Evolutionary conservation across 352 stramenopile genomes (phyloP).

Genomic region (Pythium phragmitis): DNA sequence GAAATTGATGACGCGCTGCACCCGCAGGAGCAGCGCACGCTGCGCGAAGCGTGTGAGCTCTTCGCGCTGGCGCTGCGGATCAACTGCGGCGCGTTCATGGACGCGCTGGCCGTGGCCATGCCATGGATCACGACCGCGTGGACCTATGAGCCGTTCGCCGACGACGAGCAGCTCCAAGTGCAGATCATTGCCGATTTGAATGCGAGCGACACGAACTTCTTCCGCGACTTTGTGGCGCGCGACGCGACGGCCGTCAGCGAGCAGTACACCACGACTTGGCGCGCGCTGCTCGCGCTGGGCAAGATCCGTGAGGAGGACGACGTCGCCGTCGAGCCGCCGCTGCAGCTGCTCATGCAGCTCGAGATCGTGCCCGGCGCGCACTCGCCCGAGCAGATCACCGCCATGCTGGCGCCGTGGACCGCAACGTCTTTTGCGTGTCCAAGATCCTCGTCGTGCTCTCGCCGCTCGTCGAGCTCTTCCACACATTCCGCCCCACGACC

Average conservation of each 20-base stretch:
- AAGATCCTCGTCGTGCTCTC: constrained; percentile 3
- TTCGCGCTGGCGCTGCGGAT: constrained; percentile 3
- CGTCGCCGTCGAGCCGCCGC: background rate
- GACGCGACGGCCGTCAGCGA: background rate
- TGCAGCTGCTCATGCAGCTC: background rate
- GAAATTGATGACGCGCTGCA: background rate
- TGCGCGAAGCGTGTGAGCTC: constrained; percentile 4
- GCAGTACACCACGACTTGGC: background rate
- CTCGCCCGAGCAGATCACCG: background rate
- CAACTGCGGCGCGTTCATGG: background rate
- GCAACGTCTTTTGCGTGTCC: background rate
- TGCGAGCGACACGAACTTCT: background rate
- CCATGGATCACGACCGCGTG: background rate
- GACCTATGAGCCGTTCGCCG: constrained; percentile 2
- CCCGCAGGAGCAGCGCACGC: background rate
- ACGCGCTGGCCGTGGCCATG: background rate
- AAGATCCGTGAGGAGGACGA: background rate
- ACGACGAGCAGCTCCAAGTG: background rate
- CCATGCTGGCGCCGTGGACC: background rate
- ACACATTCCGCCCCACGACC: background rate
- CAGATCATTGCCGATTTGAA: background rate
- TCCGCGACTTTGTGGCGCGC: background rate
- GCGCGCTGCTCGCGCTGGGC: background rate
- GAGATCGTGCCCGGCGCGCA: background rate
- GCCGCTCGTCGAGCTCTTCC: background rate